Base-by-base conservation (phyloP, 1,284 basidiomycete genomes). In the Spongiforma sp. region DNA sequence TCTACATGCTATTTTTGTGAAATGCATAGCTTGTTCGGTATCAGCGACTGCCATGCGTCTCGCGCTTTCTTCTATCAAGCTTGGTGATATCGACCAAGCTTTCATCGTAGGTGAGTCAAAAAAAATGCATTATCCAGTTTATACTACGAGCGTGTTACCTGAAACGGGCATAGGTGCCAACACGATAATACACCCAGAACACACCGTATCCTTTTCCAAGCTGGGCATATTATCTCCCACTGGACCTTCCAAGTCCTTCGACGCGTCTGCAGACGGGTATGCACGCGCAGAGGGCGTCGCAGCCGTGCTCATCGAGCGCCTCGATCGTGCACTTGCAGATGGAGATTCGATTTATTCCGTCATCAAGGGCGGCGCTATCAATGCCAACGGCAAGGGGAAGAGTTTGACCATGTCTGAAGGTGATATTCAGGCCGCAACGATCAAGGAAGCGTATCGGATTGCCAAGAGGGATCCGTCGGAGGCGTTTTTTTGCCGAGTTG, bases 201-300 rank as follows among this genome's bases (percentile, higher is more conserved):
- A 77, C 24, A 74, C 71, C 0, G 63, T 75, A 21, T 71, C 75
- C 0, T 77, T 77, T 64, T 74, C 71, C 37, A 76, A 78, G 57
- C 67, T 76, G 43, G 75, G 75, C 17, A 70, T 85, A 19, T 69
- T 85, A 52, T 75, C 82, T 2, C 76, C 76, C 11, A 82, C 82
- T 39, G 82, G 83, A 5, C 82, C 80, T 61, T 85, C 77, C 64
- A 84, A 83, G 61, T 83, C 83, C 0, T 85, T 85, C 61, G 83
- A 86, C 57, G 80, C 77, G 8, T 74, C 73, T 9, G 84, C 83
- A 2, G 73, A 85, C 68, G 83, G 84, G 76, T 85, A 76, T 50
- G 68, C 71, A 61, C 56, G 78, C 37, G 69, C 74, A 1, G 73
- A 73, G 59, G 74, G 71, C 24, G 62, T 70, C 11, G 68, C 71